These are phyloP conservation scores for Talaromyces adpressus DNA, from an alignment of 495 filamentous ascomycete species.

Conservation along the genomic window DNA sequence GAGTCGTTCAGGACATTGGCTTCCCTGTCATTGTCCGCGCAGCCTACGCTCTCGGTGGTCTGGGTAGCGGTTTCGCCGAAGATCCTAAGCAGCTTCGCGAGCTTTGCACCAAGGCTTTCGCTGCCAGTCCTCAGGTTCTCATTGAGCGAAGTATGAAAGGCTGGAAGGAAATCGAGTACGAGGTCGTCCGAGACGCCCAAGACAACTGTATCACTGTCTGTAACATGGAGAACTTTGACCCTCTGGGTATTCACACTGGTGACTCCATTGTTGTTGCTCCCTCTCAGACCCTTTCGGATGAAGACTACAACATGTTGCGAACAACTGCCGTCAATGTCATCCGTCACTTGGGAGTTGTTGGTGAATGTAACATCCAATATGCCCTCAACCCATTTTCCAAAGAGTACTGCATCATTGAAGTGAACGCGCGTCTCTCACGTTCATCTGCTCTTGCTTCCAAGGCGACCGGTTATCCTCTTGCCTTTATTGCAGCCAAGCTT, in stretches of 20 bases:
- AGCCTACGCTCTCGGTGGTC: conserved; percentile 89
- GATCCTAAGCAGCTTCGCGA: conserved; percentile 80
- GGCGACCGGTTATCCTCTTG: conserved; percentile 93
- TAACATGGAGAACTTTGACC: conserved; percentile 99
- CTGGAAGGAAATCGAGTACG: conserved; percentile 99
- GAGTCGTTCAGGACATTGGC: conserved; percentile 77
- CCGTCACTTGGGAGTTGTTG: conserved; percentile 91
- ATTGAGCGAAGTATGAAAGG: conserved; percentile 99
- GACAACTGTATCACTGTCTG: conserved; percentile 99
- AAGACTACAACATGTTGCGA: conserved; percentile 98
- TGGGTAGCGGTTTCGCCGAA: conserved; percentile 93
- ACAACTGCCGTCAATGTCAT: conserved; percentile 99
- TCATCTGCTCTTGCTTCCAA: conserved; percentile 96
- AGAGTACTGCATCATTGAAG: conserved; percentile 98
- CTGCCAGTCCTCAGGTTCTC: conserved; percentile 89
- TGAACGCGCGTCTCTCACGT: conserved; percentile 94
- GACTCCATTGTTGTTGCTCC: conserved; percentile 98
- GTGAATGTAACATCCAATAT: conserved; percentile 99
- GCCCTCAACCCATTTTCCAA: conserved; percentile 92
- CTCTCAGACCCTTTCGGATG: conserved; percentile 92
- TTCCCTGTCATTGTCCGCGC: conserved; percentile 97
- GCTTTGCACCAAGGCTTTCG: conserved; percentile 91
- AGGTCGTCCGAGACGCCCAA: conserved; percentile 89
- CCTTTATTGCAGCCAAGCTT: conserved; percentile 93
- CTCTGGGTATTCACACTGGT: conserved; percentile 94